Evolutionary conservation across 2,329 filamentous ascomycete genomes (phyloP).

Genomic region (Neonectria neomacrospora): DNA sequence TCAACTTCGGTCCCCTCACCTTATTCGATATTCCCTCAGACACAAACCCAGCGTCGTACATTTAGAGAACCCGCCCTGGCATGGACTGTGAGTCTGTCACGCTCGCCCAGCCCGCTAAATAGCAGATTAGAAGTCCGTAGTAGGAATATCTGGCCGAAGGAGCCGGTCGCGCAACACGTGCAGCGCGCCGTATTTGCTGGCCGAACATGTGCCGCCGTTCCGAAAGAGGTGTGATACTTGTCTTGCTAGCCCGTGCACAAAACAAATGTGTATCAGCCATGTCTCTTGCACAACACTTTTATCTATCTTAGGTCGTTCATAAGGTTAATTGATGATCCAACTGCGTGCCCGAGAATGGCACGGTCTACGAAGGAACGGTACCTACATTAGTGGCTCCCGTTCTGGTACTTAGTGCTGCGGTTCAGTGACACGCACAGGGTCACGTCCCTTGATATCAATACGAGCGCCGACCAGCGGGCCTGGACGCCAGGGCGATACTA

Average conservation of each 20-base stretch:
- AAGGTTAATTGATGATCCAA: constrained; percentile 10
- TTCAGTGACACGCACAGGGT: neutral
- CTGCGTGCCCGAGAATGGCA: constrained; percentile 1
- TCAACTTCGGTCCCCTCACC: neutral
- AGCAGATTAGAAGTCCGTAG: neutral
- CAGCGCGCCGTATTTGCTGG: neutral
- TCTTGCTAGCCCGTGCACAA: constrained; percentile 6
- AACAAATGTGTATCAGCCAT: neutral
- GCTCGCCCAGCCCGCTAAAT: neutral
- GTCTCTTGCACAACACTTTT: neutral
- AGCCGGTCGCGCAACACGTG: neutral
- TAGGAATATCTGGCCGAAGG: neutral
- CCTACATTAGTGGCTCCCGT: constrained; percentile 39
- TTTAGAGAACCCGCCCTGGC: neutral
- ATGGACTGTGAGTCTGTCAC: neutral
- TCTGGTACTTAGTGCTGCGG: constrained; percentile 24
- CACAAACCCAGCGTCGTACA: constrained; percentile 5
- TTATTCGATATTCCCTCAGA: neutral
- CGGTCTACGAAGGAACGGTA: constrained; percentile 20
- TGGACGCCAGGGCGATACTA: neutral
- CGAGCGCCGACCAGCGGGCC: constrained; percentile 35
- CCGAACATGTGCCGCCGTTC: constrained; percentile 23
- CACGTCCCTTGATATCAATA: constrained; percentile 31
- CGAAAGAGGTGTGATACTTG: constrained; percentile 14
- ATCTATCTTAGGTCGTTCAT: constrained; percentile 2